Base-by-base conservation (phyloP, 805 yeast genomes). In the Kazachstania psychrophila region DNA sequence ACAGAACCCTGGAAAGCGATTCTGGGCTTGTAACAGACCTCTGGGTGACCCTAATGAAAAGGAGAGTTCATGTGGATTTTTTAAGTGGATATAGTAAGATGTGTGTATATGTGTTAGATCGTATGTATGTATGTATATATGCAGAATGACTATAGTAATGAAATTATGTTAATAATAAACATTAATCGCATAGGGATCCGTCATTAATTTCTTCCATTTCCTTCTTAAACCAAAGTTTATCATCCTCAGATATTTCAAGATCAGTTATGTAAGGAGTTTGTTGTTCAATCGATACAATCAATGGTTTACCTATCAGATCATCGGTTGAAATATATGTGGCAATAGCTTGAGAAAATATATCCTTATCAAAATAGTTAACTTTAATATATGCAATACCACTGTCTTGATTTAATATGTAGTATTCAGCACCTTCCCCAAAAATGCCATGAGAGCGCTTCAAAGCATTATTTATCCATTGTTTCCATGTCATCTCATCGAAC, bases 1-100 rank as follows among this genome's bases (percentile, higher is more conserved):
- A 4, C 52, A 58, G 18, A 70, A 69, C 39, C 66, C 60, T 26
- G 79, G 79, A 0, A 62, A 58, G 36, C 70, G 66, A 43, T 75
- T 75, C 44, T 75, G 79, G 79, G 62, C 70, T 16, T 75, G 80
- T 48, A 42, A 61, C 0, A 58, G 63, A 41, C 61, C 65, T 2
- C 46, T 53, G 44, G 65, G 65, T 15, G 45, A 43, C 18, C 41
- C 46, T 5, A 43, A 40, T 13, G 51, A 58, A 33, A 23, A 41
- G 7, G 62, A 59, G 10, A 60, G 53, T 33, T 65, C 64, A n/a
- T 74, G 79, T 52, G 73, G 70, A 1, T 72, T 54, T 46, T 74
- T 74, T 50, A 65, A 73, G 52, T 73, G 79, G 79, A 68, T 61
- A 10, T 59, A 24, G 11, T 5, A 3, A 26, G 6, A 26, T 9